These are phyloP conservation scores for Vanrija humicola DNA, from an alignment of 1,284 basidiomycete genomes.

Conservation along the genomic window DNA sequence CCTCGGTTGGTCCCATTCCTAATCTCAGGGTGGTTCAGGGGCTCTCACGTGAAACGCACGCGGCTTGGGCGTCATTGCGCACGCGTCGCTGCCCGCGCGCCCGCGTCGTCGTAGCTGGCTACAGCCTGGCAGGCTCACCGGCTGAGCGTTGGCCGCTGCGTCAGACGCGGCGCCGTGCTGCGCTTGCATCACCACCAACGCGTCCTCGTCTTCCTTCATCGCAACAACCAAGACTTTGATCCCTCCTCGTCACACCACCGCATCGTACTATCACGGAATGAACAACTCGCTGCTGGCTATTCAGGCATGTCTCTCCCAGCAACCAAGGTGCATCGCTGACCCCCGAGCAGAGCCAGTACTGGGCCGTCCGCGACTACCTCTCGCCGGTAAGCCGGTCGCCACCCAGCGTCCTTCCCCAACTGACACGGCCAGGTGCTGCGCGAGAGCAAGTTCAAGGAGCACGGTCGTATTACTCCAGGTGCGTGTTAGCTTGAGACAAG, in stretches of 20 bases:
- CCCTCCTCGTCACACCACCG: neutral
- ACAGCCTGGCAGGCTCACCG: too few species aligned
- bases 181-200: too few species aligned
- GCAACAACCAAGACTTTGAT: neutral
- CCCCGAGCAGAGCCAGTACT: constrained; percentile 69
- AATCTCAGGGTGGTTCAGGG: too few species aligned
- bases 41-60: too few species aligned
- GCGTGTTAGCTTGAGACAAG: constrained; percentile 26
- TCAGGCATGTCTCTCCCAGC: constrained; percentile 34
- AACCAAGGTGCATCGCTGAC: constrained; percentile 7
- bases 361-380: constrained; percentile 93
- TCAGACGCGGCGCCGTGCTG: too few species aligned
- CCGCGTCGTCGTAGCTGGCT: too few species aligned
- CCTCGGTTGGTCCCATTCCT: too few species aligned
- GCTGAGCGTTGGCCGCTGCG: too few species aligned
- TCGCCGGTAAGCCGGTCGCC: constrained; percentile 64
- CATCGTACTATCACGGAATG: constrained; percentile 19
- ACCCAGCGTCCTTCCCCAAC: neutral
- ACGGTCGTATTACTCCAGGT: constrained; percentile 95
- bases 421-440: constrained; percentile 67
- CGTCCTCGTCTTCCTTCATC: too few species aligned
- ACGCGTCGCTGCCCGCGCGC: too few species aligned
- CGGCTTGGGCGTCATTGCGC: too few species aligned
- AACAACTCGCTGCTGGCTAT: constrained; percentile 49
- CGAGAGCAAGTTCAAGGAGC: constrained; percentile 99